A percentile compares a stretch with the other conserved stretches of the same genome.
Conservation (phyloP, 495 filamentous ascomycete species). For the Penicillium bovifimosum region DNA sequence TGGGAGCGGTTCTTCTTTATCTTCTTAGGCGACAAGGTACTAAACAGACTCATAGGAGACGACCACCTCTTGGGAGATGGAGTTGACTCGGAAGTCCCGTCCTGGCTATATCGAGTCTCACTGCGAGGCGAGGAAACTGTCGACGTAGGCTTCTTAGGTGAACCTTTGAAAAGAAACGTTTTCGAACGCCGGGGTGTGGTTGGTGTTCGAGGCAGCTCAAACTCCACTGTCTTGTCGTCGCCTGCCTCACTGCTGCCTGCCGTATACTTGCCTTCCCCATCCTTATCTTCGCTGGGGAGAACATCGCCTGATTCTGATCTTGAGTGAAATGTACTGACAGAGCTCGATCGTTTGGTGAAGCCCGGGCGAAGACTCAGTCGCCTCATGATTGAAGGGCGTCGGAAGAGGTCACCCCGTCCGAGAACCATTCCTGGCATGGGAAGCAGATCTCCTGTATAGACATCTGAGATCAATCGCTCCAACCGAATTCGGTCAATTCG, state of each 20-base stretch:
- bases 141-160: slow-evolving; percentile 6
- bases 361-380: slow-evolving; percentile 56
- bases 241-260: slow-evolving; percentile 7
- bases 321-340: slow-evolving; percentile 18
- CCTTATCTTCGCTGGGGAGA: slow-evolving; percentile 9
- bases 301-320: slow-evolving; percentile 11
- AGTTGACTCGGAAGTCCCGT: slow-evolving; percentile 11
- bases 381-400: slow-evolving; percentile 72
- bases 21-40: slow-evolving; percentile 19
- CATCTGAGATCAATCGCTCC: slow-evolving; percentile 66
- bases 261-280: slow-evolving; percentile 13
- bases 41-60: slow-evolving; percentile 15
- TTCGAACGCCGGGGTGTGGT: slow-evolving; percentile 12
- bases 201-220: slow-evolving; percentile 12
- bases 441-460: slow-evolving; percentile 80
- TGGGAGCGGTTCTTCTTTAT: slow-evolving; percentile 50
- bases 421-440: slow-evolving; percentile 81
- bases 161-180: slow-evolving; percentile 15
- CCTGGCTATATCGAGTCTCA: slow-evolving; percentile 18
- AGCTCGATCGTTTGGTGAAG: slow-evolving; percentile 31
- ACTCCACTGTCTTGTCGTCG: slow-evolving; percentile 13
- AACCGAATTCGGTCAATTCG: slow-evolving; percentile 71
- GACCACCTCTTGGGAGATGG: slow-evolving; percentile 24
- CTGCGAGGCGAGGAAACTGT: slow-evolving; percentile 15
- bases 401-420: slow-evolving; percentile 55